Evolutionary conservation across 495 filamentous ascomycete genomes (phyloP).

Genomic region (Tuber brumale): DNA sequence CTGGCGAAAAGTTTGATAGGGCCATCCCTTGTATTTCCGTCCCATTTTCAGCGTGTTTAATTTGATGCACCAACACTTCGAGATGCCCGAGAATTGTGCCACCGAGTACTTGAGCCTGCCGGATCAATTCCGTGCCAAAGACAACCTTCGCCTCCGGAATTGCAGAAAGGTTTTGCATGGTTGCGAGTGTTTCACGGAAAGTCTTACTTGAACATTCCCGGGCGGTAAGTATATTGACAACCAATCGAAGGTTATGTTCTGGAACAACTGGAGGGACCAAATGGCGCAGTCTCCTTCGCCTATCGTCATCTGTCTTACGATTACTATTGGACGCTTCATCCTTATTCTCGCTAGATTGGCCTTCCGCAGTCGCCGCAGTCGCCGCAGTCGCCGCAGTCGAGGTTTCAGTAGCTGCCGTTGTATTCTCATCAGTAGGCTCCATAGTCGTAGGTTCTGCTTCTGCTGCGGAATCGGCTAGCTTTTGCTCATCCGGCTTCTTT

Average conservation of each 20-base stretch:
- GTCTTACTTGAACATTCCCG: conserved; percentile 95
- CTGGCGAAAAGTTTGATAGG: conserved; percentile 88
- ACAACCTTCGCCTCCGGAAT: conserved; percentile 84
- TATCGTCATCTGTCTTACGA: conserved; percentile 49
- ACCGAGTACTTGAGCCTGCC: conserved; percentile 74
- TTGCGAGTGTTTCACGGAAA: conserved; percentile 90
- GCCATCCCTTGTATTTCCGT: conserved; percentile 94
- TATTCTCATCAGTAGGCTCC: conserved; percentile 27
- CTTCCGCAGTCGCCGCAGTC: conserved; percentile 30
- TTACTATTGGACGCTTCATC: conserved; percentile 45
- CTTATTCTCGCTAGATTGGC: conserved; percentile 34
- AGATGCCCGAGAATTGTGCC: conserved; percentile 77
- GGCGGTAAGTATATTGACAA: conserved; percentile 91
- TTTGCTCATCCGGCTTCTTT: conserved; percentile 57
- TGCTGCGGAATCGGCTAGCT: conserved; percentile 42
- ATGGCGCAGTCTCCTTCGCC: conserved; percentile 63
- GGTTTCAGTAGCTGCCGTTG: conserved; percentile 30
- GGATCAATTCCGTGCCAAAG: conserved; percentile 84
- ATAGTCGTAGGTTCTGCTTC: conserved; percentile 39
- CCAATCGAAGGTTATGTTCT: conserved; percentile 78
- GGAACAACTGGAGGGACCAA: conserved; percentile 82
- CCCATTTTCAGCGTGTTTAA: conserved; percentile 75
- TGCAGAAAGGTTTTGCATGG: conserved; percentile 93
- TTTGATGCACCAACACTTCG: conserved; percentile 77
- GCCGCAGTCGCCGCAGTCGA: conserved; percentile 30